Base-by-base conservation (phyloP, 1,284 basidiomycete species). In the Puccinia horiana region DNA sequence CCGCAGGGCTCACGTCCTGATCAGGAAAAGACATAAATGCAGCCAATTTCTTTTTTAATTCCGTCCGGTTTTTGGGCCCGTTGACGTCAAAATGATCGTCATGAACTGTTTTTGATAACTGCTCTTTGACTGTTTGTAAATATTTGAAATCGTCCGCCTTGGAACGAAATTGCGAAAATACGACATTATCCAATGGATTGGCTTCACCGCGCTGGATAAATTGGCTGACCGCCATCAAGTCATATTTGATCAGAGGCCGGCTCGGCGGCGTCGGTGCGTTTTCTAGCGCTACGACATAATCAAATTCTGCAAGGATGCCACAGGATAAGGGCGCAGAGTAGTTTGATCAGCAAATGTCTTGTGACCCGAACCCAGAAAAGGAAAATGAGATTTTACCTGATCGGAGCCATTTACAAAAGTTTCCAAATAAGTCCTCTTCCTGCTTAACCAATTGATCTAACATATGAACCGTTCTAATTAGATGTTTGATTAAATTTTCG, bases 361-460 rank as follows among this genome's bases (percentile, higher is more conserved):
- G 47, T n/a, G n/a, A 76, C 20, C 74, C 18, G 44, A 18, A 20
- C 16, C 58, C 0, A 49, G 40, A 70, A 37, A 52, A 18, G 23
- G 23, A 32, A 23, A 40, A 65, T 16, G 14, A n/a, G 18, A 12
- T 37, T 52, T 37, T 61, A 81, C 78, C 78, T 52, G 78, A 72
- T 44, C 78, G 49, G 26, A 81, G 56, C 78, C 78, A 81, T 44
- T 47, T 81, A 44, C 78, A 81, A 56, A 81, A 81, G 40, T 81
- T 40, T 40, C 67, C 40, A 56, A 72, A 81, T 52, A 70, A 37
- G 52, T 73, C 65, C 54, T 56, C 77, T 56, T 79, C 77, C 49
- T 69, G 42, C 32, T 69, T 47, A 40, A 70, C 61, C 44, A 67
- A 23, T 29, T 79, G 77, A 42, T 79, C 65, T 42, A 79, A 47